phyloP scores from a whole-genome alignment of 768 basidiomycete species.

The Lyophyllum semitale region DNA sequence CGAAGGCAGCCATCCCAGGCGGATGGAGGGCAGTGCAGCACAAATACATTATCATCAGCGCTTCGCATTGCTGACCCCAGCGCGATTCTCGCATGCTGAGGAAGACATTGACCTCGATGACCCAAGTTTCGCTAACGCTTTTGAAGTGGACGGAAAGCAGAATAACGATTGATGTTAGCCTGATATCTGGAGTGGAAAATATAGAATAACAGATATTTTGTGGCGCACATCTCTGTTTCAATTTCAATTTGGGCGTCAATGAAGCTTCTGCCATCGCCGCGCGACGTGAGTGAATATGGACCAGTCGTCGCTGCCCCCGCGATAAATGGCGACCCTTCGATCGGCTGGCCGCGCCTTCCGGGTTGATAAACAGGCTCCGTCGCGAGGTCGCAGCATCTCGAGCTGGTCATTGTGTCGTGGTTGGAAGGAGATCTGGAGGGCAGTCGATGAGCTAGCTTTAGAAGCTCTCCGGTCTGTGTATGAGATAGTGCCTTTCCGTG shows the following conservation, averaged over 20 bases:
- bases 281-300: slow-evolving; percentile 40
- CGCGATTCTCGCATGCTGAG: too few species aligned
- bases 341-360: slow-evolving; percentile 31
- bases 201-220: too few species aligned
- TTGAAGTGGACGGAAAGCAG: too few species aligned
- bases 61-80: too few species aligned
- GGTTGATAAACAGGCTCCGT: slow-evolving; percentile 35
- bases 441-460: slow-evolving; percentile 19
- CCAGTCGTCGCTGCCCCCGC: slow-evolving; percentile 57
- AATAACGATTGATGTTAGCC: too few species aligned
- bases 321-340: slow-evolving; percentile 45
- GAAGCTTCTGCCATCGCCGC: slow-evolving; percentile 49
- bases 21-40: too few species aligned
- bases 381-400: slow-evolving; percentile 20
- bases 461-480: slow-evolving; percentile 5
- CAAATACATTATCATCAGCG: too few species aligned
- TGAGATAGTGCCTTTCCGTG: background rate
- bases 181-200: too few species aligned
- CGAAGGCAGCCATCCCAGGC: too few species aligned
- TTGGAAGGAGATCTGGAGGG: slow-evolving; percentile 4
- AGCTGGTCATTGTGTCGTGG: background rate
- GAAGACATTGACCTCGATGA: too few species aligned
- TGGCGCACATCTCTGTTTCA: too few species aligned
- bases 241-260: slow-evolving; percentile 51
- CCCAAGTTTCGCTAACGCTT: too few species aligned